Percentiles rank a stretch among this genome's conserved stretches.
Evolutionary conservation across 1,284 basidiomycete genomes (phyloP).

Genomic region (Trichosporon sp.): DNA sequence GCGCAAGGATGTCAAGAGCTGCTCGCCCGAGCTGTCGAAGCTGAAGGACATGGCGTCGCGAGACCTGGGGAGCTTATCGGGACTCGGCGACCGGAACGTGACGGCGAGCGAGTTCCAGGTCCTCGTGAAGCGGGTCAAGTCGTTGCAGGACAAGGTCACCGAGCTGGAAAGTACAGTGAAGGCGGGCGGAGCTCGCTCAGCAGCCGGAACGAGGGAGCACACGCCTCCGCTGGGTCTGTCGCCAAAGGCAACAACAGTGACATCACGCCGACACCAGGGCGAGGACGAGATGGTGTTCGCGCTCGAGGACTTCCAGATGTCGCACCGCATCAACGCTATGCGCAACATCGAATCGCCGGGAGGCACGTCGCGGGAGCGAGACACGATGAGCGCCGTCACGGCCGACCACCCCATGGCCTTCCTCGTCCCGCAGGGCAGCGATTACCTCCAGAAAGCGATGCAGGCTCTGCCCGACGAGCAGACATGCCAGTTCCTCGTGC

Average conservation of each 20-base stretch:
- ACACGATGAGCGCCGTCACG: not conserved
- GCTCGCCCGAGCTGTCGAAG: slow-evolving; percentile 24
- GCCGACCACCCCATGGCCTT: slow-evolving; percentile 30
- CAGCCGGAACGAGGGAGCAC: not conserved
- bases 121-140: slow-evolving; percentile 21
- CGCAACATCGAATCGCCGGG: slow-evolving; percentile 28
- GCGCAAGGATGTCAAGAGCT: slow-evolving; percentile 31
- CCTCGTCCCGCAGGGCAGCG: slow-evolving; percentile 24
- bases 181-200: not conserved
- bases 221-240: not conserved
- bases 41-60: slow-evolving; percentile 23
- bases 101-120: slow-evolving; percentile 25
- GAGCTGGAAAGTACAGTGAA: slow-evolving; percentile 22
- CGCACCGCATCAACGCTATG: slow-evolving; percentile 33
- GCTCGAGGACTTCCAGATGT: slow-evolving; percentile 34
- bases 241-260: not conserved
- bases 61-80: not conserved
- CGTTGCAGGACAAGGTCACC: slow-evolving; percentile 22
- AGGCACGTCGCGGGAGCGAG: not conserved
- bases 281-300: slow-evolving; percentile 36
- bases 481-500: slow-evolving; percentile 28
- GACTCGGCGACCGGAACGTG: slow-evolving; percentile 19
- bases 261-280: slow-evolving; percentile 27
- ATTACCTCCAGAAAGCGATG: slow-evolving; percentile 32
- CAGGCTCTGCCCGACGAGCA: slow-evolving; percentile 26